phyloP scores from a whole-genome alignment of 192 early-diverging fungal genomes.

The Rhizophagus clarus region DNA sequence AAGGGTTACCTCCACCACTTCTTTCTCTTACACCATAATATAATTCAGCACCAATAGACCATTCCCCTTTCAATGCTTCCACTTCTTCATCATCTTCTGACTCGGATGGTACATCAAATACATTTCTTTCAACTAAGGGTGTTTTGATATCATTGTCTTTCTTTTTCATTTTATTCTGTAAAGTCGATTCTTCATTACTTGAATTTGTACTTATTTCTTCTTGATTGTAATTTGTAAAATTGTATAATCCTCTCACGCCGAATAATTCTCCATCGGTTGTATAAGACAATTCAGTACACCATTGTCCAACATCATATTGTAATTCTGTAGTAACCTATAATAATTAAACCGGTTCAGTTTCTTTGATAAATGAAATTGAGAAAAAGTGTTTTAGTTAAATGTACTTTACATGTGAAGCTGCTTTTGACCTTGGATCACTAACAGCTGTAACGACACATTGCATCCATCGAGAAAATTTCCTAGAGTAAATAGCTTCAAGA shows the following conservation, averaged over 20 bases:
- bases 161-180: not conserved
- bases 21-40: constrained; percentile 79
- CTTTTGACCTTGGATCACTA: constrained; percentile 53
- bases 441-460: constrained; percentile 66
- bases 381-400: not conserved
- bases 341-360: not conserved
- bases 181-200: not conserved
- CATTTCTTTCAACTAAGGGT: not conserved
- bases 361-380: not conserved
- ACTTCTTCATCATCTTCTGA: constrained; percentile 33
- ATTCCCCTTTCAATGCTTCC: constrained; percentile 48
- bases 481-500: constrained; percentile 67
- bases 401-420: constrained; percentile 49
- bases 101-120: constrained; percentile 11
- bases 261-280: constrained; percentile 76
- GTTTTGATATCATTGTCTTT: not conserved
- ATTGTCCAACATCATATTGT: constrained; percentile 69
- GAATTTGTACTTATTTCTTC: constrained; percentile 30
- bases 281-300: constrained; percentile 76
- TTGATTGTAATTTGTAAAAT: constrained; percentile 54
- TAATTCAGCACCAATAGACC: constrained; percentile 70
- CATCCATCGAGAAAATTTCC: constrained; percentile 52
- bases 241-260: constrained; percentile 81
- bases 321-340: constrained; percentile 63
- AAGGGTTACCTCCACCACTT: constrained; percentile 77